A percentile compares a stretch with the other conserved stretches of the same genome.
Conservation (phyloP, 306 rosid species). For the Quercus variabilis region DNA sequence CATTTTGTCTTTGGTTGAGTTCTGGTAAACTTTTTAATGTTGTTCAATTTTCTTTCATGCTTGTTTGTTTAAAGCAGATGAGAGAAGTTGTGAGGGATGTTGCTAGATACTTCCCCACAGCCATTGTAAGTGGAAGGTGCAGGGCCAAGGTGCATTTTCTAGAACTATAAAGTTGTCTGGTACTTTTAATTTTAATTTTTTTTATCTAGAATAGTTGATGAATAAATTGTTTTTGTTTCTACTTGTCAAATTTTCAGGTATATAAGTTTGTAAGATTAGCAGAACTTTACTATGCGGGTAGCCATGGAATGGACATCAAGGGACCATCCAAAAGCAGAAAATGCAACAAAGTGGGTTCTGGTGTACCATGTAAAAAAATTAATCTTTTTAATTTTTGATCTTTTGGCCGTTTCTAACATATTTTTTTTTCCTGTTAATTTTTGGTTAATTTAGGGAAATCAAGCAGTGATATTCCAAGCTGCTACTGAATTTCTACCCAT, state of each 20-base stretch:
- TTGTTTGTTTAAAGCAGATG: slow-evolving; percentile 48
- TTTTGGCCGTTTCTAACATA: slow-evolving; percentile 2
- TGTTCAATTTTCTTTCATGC: neutral
- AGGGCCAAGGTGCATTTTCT: slow-evolving; percentile 71
- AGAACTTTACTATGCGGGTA: slow-evolving; percentile 88
- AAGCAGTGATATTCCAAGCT: slow-evolving; percentile 62
- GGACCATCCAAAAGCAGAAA: slow-evolving; percentile 65
- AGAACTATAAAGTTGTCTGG: neutral
- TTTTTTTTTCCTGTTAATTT: neutral
- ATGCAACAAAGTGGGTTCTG: slow-evolving; percentile 48
- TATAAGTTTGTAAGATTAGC: slow-evolving; percentile 66
- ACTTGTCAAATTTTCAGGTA: slow-evolving; percentile 44
- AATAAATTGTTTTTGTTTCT: neutral
- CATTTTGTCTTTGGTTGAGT: neutral
- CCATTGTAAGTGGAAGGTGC: slow-evolving; percentile 87
- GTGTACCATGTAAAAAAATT: neutral
- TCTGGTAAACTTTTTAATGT: neutral
- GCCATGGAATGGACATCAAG: slow-evolving; percentile 97
- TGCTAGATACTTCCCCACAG: slow-evolving; percentile 82
- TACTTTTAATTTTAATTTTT: neutral
- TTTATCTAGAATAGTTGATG: neutral
- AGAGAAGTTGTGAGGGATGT: slow-evolving; percentile 63
- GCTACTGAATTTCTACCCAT: slow-evolving; percentile 79
- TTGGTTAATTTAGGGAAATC: slow-evolving; percentile 47
- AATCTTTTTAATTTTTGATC: slow-evolving; percentile 1